Base-by-base conservation (phyloP, 257 asterid genomes). In the Datura wrightii region DNA sequence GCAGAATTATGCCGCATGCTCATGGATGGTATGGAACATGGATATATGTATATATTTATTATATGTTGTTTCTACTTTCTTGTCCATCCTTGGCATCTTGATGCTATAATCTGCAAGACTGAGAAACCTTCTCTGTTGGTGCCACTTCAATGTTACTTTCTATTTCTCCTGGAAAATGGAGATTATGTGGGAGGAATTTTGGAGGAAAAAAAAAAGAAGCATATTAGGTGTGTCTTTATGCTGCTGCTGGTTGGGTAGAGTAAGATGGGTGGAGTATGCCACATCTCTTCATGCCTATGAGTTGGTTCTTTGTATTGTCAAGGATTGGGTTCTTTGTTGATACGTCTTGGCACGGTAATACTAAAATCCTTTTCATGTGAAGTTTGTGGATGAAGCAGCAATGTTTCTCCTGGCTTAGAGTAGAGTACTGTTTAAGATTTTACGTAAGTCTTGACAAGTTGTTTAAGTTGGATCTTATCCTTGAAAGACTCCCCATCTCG, bases 1-100 rank as follows among this genome's bases (percentile, higher is more conserved):
- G 96, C 94, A 24, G 99, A 97, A 86, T 88, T 95, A 85, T 94
- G 99, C 98, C 92, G 92, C 89, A 94, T 97, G 94, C 98, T 95
- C 83, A 92, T 97, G 98, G 99, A 97, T 88, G 98, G 99, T 97
- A 93, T 55, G 82, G 8, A n/a, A 15, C 24, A 53, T 41, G 82
- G 59, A 48, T 48, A 78, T 78, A 5, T 78, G 48, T 52, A 31
- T 78, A 15, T 78, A 52, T 34, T 14, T 52, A 8, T 78, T 78
- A 34, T 52, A 52, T 52, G 36, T 78, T 50, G 42, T 76, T 76
- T 76, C 81, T 76, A 24, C 19, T 76, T 76, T 76, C 81, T 76
- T 13, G 62, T 48, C 81, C 24, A 50, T 78, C 65, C 34, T 78
- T 78, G 82, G 42, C 59, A 34, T 52, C 44, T 52, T 78, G 34